Evolutionary conservation across 1,139 yeast genomes (phyloP).

Genomic region (Spathaspora sp.): DNA sequence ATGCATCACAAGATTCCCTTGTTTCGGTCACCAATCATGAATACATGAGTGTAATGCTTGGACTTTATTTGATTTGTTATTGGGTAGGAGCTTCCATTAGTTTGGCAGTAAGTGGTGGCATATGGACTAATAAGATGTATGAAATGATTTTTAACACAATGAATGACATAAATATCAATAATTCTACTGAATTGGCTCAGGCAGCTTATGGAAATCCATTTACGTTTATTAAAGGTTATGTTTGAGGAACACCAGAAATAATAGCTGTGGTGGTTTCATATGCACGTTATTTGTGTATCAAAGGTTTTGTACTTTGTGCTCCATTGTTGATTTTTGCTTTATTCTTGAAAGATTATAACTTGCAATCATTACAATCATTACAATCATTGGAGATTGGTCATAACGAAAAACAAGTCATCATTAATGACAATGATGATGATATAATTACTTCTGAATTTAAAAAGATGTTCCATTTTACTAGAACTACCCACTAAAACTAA

Average conservation of each 20-base stretch:
- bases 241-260: slow-evolving; percentile 66
- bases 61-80: slow-evolving; percentile 54
- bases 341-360: slow-evolving; percentile 54
- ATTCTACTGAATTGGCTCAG: slow-evolving; percentile 29
- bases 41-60: slow-evolving; percentile 61
- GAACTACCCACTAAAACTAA: too few species aligned
- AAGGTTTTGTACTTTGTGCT: slow-evolving; percentile 25
- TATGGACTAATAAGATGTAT: slow-evolving; percentile 49
- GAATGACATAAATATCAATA: slow-evolving; percentile 13
- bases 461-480: too few species aligned
- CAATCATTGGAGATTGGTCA: slow-evolving; percentile 24
- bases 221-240: slow-evolving; percentile 40
- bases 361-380: slow-evolving; percentile 35
- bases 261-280: slow-evolving; percentile 56
- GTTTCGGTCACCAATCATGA: slow-evolving; percentile 63
- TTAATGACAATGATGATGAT: slow-evolving; percentile 39
- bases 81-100: slow-evolving; percentile 63
- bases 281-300: slow-evolving; percentile 46
- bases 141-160: slow-evolving; percentile 15
- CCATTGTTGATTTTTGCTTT: slow-evolving; percentile 50
- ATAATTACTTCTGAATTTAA: too few species aligned
- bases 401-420: slow-evolving; percentile 39
- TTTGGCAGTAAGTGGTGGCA: slow-evolving; percentile 57
- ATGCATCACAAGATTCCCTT: slow-evolving; percentile 64
- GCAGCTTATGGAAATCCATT: slow-evolving; percentile 57